phyloP scores from a whole-genome alignment of 2,329 filamentous ascomycete genomes.

The Fusarium mexicanum region DNA sequence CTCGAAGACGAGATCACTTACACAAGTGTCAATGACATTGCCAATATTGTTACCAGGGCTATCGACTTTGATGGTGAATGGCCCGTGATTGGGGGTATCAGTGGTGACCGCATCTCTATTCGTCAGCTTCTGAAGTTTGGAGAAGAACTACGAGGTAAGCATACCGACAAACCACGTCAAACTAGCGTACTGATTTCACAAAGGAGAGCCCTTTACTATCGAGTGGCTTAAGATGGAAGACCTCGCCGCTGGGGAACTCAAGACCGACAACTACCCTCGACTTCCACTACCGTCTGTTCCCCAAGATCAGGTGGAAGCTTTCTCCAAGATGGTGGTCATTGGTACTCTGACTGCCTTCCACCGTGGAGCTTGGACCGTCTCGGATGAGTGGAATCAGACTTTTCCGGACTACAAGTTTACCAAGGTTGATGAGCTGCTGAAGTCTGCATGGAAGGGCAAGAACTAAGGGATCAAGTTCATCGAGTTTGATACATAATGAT shows the following conservation, averaged over 20 bases:
- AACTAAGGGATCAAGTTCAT: fast-evolving
- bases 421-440: neutral
- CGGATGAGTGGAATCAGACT: neutral
- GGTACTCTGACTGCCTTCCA: neutral
- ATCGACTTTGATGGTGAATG: neutral
- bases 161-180: no score
- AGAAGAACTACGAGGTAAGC: neutral
- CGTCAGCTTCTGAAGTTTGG: neutral
- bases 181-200: neutral
- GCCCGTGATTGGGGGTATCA: neutral
- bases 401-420: neutral
- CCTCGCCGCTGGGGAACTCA: neutral
- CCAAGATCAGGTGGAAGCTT: neutral
- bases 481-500: neutral
- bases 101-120: neutral
- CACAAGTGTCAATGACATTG: neutral
- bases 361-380: neutral
- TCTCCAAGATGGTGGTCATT: constrained; percentile 1
- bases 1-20: neutral
- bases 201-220: neutral
- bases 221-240: constrained; percentile 15
- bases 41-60: neutral
- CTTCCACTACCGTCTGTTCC: neutral
- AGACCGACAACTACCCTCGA: neutral
- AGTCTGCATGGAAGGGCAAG: fast-evolving